A percentile compares a stretch with the other conserved stretches of the same genome.
Evolutionary conservation across 2,329 filamentous ascomycete genomes (phyloP).

Genomic region (Verticillium isaacii): DNA sequence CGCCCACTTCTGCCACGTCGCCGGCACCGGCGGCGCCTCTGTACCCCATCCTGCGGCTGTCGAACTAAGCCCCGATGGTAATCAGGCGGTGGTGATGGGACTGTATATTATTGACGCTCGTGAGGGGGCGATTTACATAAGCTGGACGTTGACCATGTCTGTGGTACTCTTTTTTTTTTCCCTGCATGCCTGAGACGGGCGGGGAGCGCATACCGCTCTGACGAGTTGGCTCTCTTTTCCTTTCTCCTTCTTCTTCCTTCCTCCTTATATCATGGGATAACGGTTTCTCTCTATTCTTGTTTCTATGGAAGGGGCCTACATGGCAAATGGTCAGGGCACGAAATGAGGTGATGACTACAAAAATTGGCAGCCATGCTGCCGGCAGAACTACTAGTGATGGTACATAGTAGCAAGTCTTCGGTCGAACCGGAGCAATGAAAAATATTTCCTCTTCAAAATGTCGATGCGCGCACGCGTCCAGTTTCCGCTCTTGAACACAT

Average conservation of each 20-base stretch:
- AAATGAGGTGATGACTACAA: neutral
- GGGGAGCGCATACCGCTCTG: neutral
- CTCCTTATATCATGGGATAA: neutral
- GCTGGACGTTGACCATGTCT: neutral
- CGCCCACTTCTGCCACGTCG: neutral
- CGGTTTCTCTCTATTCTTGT: neutral
- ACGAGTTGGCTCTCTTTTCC: neutral
- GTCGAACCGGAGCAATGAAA: neutral
- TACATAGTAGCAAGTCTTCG: neutral
- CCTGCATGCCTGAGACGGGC: neutral
- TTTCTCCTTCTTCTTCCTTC: neutral
- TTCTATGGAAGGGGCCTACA: neutral
- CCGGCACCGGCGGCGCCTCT: constrained; percentile 16
- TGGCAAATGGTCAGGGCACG: neutral
- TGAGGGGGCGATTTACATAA: neutral
- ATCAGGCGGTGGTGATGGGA: neutral
- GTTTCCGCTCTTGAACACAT: too few relatives aligned
- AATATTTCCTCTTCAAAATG: neutral
- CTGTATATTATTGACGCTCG: neutral
- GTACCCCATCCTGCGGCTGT: constrained; percentile 35
- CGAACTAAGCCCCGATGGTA: constrained; percentile 14
- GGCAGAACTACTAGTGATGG: neutral
- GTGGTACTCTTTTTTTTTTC: neutral
- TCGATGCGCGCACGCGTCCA: neutral
- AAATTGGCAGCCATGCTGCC: neutral